Evolutionary conservation across 768 basidiomycete genomes (phyloP), one percentile per base, ranked within the genome.

Genomic region (Rhizopogon sp.): DNA sequence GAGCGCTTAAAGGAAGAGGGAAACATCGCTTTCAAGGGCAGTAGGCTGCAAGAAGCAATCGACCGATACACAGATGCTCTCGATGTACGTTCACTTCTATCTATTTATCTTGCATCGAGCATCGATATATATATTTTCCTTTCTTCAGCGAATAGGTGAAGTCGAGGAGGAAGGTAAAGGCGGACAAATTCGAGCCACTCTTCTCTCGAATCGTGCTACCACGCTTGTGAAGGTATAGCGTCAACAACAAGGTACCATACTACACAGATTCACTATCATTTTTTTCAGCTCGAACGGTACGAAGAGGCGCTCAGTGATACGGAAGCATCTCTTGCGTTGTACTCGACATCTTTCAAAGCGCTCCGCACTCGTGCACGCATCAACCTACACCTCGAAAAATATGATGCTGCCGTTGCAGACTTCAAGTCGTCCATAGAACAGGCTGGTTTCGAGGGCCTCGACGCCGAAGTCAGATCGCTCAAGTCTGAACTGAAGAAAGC

Each of bases 1-100:
- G 92, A 95, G 57, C 75, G 82, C 55, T 66, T 88, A 42, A 94
- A 94, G 64, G 92, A 93, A 58, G 91, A 91, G 58, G 93, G 93
- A 0, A 94, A 95, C 59, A 63, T 68, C 1, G 77, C 82, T 1
- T 95, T 94, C 72, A 92, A 93, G 69, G 53, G 63, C 0, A 78
- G 79, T 2, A 75, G 75, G 54, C 70, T 83, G 35, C 62, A 76
- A 29, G 85, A 88, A 20, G 93, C 93, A 0, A 68, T 84, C 7
- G 74, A 76, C 0, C 84, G 79, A 61, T 95, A 95, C 63, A 74
- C 75, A 4, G 86, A 87, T 56, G 83, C 88, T 4, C 70, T 95
- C 14, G 86, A 87, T 55, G 85, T 88, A 50, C 40, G 78, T 62
- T 9, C 29, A 17, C 35, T 8, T 6, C 39, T 6, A 50, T 46